Base-by-base conservation (phyloP, 352 stramenopile species). In the Chrysophaeum taylorii region DNA sequence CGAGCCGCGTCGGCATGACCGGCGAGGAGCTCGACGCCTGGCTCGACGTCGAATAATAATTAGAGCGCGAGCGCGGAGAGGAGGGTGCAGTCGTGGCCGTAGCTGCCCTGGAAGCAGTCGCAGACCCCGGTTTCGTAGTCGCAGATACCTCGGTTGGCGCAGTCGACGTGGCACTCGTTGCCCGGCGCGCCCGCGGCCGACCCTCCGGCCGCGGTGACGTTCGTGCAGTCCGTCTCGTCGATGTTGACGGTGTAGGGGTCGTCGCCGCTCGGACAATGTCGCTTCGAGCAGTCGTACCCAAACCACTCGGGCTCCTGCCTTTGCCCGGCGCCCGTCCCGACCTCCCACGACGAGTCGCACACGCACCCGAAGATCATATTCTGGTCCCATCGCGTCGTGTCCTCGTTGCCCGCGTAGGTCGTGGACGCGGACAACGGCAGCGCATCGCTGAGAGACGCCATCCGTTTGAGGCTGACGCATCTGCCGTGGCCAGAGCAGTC, bases 151-250 rank as follows among this genome's bases (percentile, higher is more conserved):
- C 89, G 85, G 73, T 94, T 94, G 14, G 85, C 91, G 76, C 89
- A 96, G 70, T 96, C 89, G 25, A 92, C 80, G 38, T 94, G 86
- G 73, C 90, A 96, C 14, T 89, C 45, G 76, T 96, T 96, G n/a
- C 87, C 87, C 37, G 74, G 37, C 7, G 36, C 70, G 0, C 88
- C 88, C 0, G 80, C 64, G 0, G 70, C 70, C 15, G 76, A 76
- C 1, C 84, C 79, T 14, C 77, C 82, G 0, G 78, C 72, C 0
- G 84, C 70, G 0, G 45, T 63, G 27, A 78, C 68, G 27, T 67
- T 64, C 29, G 70, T 57, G 78, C 91, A 96, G 62, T 96, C 72
- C 0, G 86, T 94, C 77, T 96, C 90, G 70, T 91, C 81, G 15
- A 74, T 77, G 63, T 92, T 21, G 7, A 75, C 21, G 9, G 88